Percentiles rank a stretch among this genome's conserved stretches.
phyloP scores from a whole-genome alignment of 495 filamentous ascomycete genomes.

The Pyrenula aspistea region DNA sequence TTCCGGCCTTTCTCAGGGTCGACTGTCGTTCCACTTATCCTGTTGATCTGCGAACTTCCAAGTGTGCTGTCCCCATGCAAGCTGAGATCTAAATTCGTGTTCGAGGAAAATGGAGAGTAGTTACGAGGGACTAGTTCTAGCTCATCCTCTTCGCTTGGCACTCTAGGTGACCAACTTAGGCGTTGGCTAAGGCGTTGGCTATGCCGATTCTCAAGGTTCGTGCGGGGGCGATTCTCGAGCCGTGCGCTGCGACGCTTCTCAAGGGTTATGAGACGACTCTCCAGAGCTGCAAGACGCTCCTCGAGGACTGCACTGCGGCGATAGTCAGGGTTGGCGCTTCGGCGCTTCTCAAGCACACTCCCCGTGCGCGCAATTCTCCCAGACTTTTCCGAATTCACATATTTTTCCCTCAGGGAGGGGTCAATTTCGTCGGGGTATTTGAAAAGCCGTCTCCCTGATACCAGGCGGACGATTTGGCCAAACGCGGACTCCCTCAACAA shows the following conservation, averaged over 20 bases:
- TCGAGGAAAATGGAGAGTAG: not conserved
- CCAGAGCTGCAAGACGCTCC: no score
- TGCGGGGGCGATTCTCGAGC: no score
- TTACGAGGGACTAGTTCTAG: not conserved
- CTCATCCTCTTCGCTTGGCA: constrained; percentile 8
- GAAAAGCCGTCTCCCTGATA: constrained; percentile 10
- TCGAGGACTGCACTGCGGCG: no score
- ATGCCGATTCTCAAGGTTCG: no score
- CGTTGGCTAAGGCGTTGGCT: not conserved
- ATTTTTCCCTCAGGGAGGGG: constrained; percentile 19
- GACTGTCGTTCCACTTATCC: constrained; percentile 8
- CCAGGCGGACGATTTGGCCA: constrained; percentile 16
- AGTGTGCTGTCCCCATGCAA: constrained; percentile 8
- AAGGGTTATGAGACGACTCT: no score
- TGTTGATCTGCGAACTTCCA: constrained; percentile 6
- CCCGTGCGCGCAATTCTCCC: constrained; percentile 12
- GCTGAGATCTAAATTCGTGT: not conserved
- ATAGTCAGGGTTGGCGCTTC: no score
- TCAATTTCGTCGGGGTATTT: constrained; percentile 21
- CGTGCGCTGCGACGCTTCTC: no score
- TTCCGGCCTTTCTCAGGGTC: constrained; percentile 24
- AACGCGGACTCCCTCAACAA: constrained; percentile 15
- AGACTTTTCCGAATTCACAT: constrained; percentile 14
- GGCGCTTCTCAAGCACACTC: no score
- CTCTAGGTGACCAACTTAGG: no score